Base-by-base conservation (phyloP, 257 asterid genomes). In the Scutellaria galericulata region DNA sequence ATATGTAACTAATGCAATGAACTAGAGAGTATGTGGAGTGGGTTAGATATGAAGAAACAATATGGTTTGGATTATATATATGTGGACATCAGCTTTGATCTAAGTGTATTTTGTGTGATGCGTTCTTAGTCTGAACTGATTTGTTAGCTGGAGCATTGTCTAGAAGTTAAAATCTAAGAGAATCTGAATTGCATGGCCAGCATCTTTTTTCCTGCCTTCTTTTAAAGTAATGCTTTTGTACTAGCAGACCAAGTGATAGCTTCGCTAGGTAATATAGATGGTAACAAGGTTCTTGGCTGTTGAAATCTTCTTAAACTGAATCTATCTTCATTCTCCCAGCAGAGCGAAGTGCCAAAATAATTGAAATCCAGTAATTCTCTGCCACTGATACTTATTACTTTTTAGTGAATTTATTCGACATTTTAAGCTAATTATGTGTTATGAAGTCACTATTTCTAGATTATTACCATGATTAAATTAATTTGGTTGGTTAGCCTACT, bases 401-500 rank as follows among this genome's bases (percentile, higher is more conserved):
- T 10, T 9, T 4, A 59, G 51, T 53, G 40, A 44, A 52, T 20
- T 8, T 45, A 45, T 31, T 20, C 5, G 47, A 15, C 18, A 10
- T 24, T 27, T 47, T 24, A 27, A 56, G 62, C 72, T 44, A 10
- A 15, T 31, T 45, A 13, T 60, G 58, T 64, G 9, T 15, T 37
- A 44, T 27, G 46, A 15, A 48, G 37, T 53, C 24, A 24, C 15
- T 50, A 18, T 46, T 64, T 44, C 4, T 14, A 3, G 54, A 72
- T 64, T 27, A 37, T 51, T 64, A 56, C 14, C 37, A 31, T 45
- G 40, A 8, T 31, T 53, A 15, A 58, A 74, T 35, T 58, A 15
- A 58, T 65, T 13, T 58, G 41, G 27, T n/a, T 37, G 13, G 15
- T 44, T 1, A 5, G 24, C n/a, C 9, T 46, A 31, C 14, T 27